Percentiles rank a stretch among this genome's conserved stretches.
These are phyloP conservation scores for Oidiodendron maius DNA, from an alignment of 495 filamentous ascomycete species.

Conservation along the genomic window DNA sequence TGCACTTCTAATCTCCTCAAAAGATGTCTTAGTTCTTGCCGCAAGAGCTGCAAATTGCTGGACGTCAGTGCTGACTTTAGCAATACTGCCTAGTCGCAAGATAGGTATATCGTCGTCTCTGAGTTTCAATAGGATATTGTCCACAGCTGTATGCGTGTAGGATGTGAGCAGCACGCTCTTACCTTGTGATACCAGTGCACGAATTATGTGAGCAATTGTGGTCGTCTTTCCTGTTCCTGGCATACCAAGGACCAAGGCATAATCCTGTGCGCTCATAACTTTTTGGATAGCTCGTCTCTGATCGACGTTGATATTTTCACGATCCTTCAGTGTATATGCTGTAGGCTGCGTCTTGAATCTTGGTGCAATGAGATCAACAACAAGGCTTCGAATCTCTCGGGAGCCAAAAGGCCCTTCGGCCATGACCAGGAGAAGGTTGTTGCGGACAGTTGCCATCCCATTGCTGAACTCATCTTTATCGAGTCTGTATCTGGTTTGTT, in stretches of 20 bases:
- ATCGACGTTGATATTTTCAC: constrained; percentile 71
- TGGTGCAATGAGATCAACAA: constrained; percentile 68
- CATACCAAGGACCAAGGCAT: constrained; percentile 94
- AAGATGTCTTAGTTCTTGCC: constrained; percentile 58
- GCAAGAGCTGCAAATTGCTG: constrained; percentile 76
- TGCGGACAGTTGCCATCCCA: constrained; percentile 90
- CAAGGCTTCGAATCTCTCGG: constrained; percentile 66
- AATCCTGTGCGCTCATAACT: constrained; percentile 91
- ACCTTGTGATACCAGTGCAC: constrained; percentile 78
- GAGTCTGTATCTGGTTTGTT: constrained; percentile 69
- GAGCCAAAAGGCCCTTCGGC: constrained; percentile 68
- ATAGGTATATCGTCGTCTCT: constrained; percentile 72
- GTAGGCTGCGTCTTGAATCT: constrained; percentile 62
- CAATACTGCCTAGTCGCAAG: constrained; percentile 71
- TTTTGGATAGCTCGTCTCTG: constrained; percentile 83
- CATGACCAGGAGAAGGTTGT: constrained; percentile 91
- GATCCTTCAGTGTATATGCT: constrained; percentile 48
- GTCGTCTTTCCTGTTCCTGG: constrained; percentile 97
- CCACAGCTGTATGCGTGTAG: constrained; percentile 94
- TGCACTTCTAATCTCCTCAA: constrained; percentile 75
- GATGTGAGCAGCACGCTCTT: constrained; percentile 92
- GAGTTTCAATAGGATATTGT: constrained; percentile 94
- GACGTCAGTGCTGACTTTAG: constrained; percentile 85
- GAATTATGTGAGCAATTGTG: constrained; percentile 95
- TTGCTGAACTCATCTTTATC: constrained; percentile 99